A percentile compares a stretch with the other conserved stretches of the same genome.
phyloP scores from a whole-genome alignment of 2,329 filamentous ascomycete genomes.

The Sporothrix schenckii region DNA sequence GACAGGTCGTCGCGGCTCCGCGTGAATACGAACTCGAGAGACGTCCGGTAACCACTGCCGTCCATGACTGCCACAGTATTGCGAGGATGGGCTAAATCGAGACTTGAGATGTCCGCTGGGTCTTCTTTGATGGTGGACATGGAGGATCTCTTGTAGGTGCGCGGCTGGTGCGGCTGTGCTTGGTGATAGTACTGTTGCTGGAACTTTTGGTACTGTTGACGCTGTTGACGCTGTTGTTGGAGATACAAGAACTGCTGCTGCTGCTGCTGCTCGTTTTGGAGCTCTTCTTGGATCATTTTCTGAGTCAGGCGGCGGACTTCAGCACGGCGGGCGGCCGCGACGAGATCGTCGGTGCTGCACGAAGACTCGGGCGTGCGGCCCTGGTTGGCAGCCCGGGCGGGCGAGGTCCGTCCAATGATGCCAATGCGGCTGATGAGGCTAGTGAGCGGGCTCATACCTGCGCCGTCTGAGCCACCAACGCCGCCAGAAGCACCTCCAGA shows the following conservation, averaged over 20 bases:
- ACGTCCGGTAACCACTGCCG: background rate
- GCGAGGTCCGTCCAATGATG: constrained; percentile 52
- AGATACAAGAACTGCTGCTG: constrained; percentile 2
- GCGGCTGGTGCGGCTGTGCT: constrained; percentile 6
- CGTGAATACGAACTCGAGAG: background rate
- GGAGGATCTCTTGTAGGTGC: constrained; percentile 28
- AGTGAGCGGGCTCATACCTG: constrained; percentile 46
- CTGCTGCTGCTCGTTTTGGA: constrained; percentile 50
- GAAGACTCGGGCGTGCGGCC: constrained; percentile 48
- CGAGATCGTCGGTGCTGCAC: constrained; percentile 55
- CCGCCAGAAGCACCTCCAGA: background rate
- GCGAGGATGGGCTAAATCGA: background rate
- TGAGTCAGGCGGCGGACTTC: constrained; percentile 60
- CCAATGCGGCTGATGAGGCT: constrained; percentile 51
- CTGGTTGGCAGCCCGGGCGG: constrained; percentile 48
- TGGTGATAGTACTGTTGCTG: background rate
- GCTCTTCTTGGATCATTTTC: constrained; percentile 61
- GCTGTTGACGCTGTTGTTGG: background rate
- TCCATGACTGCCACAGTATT: background rate
- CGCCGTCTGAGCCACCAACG: background rate
- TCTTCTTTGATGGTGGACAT: constrained; percentile 37
- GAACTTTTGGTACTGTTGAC: background rate
- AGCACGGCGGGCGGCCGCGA: constrained; percentile 53
- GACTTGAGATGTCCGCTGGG: constrained; percentile 24
- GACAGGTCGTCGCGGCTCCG: background rate